phyloP scores from a whole-genome alignment of 108 stramenopile genomes.

The Discostella pseudostelligera region DNA sequence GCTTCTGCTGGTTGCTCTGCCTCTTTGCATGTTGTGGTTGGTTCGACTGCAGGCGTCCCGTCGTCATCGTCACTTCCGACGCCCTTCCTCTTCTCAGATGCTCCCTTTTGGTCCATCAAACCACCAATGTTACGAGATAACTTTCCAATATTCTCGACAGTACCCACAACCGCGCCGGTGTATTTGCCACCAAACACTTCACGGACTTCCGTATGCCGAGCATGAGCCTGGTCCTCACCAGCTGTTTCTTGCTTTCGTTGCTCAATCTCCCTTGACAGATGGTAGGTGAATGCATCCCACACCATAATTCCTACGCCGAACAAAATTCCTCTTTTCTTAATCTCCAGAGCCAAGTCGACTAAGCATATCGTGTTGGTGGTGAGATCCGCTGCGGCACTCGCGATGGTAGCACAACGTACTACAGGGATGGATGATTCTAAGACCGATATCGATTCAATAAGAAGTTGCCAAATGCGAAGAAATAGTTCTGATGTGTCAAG shows the following conservation, averaged over 20 bases:
- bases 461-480: slow-evolving; percentile 20
- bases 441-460: slow-evolving; percentile 28
- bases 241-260: slow-evolving; percentile 13
- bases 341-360: slow-evolving; percentile 33
- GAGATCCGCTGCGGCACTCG: slow-evolving; percentile 23
- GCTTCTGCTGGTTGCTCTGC: neutral
- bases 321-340: slow-evolving; percentile 36
- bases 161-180: slow-evolving; percentile 23
- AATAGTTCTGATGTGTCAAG: slow-evolving; percentile 17
- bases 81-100: neutral
- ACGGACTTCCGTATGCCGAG: neutral
- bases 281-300: slow-evolving; percentile 31
- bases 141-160: slow-evolving; percentile 25
- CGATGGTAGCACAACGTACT: slow-evolving; percentile 38
- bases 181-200: slow-evolving; percentile 22
- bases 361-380: slow-evolving; percentile 20
- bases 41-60: neutral
- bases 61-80: neutral
- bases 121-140: slow-evolving; percentile 25
- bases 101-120: slow-evolving; percentile 8
- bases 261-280: slow-evolving; percentile 24
- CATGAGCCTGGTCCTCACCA: slow-evolving; percentile 1
- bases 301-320: slow-evolving; percentile 31
- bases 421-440: slow-evolving; percentile 41
- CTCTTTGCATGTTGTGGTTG: neutral